Evolutionary conservation across 257 asterid genomes (phyloP), one percentile per base, ranked within the genome.

Genomic region (Nicotiana noctiflora): DNA sequence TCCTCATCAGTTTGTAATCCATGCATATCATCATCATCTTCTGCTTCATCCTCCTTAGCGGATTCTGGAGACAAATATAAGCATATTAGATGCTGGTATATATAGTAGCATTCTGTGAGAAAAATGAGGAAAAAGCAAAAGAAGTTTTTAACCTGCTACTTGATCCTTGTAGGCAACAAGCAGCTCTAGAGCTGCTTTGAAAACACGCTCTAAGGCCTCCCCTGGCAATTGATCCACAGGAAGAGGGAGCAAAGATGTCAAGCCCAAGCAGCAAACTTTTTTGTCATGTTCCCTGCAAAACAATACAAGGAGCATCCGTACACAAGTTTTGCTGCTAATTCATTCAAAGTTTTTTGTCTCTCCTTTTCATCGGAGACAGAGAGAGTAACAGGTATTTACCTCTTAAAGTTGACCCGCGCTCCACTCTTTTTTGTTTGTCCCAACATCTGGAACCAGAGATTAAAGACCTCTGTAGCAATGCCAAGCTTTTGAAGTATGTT

Each of bases 161-260:
- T 96, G 99, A 75, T 94, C 97, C 89, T 96, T 96, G 83, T 96
- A 96, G 53, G 99, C 97, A 84, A 94, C 94, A 82, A 96, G 99
- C 79, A 96, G 88, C 84, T 94, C 98, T 64, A 96, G 97, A 61
- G 90, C 81, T 17, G 94, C 95, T 93, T 96, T 96, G 84, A 96
- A 96, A 72, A 94, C 90, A 83, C 97, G 98, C 81, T 94, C 98
- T 84, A 94, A 81, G 57, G 98, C 98, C 83, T 93, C 99, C 46
- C 84, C 88, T 32, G 98, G 98, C 84, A 96, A 86, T 91, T 89
- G 98, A 79, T 88, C 96, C 61, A 91, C 93, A 66, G 98, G 95
- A 83, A 96, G 98, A 77, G 93, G 96, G 34, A 96, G 90, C 91
- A 96, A 86, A 6, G 99, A 96, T 49, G 99, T 96, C 87, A 96